A percentile compares a stretch with the other conserved stretches of the same genome.
Evolutionary conservation across 108 stramenopile genomes (phyloP).

Genomic region (Stephanodiscus triporus): DNA sequence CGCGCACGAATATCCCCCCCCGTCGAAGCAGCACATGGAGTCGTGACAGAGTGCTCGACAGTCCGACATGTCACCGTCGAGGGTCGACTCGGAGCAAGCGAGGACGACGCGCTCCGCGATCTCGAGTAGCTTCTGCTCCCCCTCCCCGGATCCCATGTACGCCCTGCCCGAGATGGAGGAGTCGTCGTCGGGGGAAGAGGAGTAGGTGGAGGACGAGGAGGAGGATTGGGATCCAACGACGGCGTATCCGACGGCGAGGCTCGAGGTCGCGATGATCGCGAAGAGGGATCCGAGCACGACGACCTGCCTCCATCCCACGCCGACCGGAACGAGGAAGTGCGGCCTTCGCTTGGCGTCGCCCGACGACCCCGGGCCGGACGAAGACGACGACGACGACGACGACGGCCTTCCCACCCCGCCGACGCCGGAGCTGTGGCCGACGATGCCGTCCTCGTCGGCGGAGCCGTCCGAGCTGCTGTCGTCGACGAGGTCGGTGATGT

Average conservation of each 20-base stretch:
- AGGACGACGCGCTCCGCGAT: constrained; percentile 36
- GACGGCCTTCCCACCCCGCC: not conserved
- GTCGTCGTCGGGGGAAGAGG: not conserved
- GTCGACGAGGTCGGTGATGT: constrained; percentile 45
- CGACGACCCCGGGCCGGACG: not conserved
- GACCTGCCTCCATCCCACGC: not conserved
- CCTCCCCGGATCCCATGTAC: not conserved
- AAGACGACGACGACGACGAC: not conserved
- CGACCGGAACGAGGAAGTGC: no score
- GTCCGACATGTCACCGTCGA: constrained; percentile 34
- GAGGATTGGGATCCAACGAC: constrained; percentile 5
- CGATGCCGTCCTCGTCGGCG: constrained; percentile 24
- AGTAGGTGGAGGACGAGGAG: not conserved
- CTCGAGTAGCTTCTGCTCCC: constrained; percentile 34
- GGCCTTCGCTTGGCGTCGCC: not conserved
- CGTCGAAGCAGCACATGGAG: constrained; percentile 37
- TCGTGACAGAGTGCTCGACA: constrained; percentile 31
- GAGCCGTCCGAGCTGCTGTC: constrained; percentile 6
- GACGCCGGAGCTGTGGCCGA: constrained; percentile 17
- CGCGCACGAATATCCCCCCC: constrained; percentile 25
- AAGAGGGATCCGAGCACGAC: constrained; percentile 15
- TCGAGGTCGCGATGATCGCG: constrained; percentile 22
- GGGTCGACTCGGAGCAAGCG: constrained; percentile 23
- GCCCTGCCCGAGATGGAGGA: not conserved
- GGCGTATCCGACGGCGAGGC: constrained; percentile 37